Evolutionary conservation across 2,329 filamentous ascomycete species (phyloP).

Genomic region (Coniochaeta sp.): DNA sequence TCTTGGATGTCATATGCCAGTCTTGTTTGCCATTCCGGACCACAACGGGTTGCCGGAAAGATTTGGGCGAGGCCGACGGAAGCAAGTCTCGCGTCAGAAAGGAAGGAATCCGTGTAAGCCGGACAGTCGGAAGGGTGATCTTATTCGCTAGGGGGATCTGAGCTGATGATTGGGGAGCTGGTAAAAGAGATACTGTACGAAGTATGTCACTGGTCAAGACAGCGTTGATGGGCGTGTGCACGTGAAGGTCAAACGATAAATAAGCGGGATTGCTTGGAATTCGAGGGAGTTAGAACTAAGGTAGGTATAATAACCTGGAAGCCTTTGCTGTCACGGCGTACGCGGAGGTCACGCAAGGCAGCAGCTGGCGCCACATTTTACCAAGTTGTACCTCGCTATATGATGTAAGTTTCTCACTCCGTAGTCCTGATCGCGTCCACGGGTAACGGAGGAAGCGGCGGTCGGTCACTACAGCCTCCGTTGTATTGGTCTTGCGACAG

Average conservation of each 20-base stretch:
- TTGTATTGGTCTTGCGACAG: too few relatives aligned
- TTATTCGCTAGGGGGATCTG: neutral
- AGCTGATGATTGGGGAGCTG: neutral
- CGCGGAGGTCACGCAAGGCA: too few relatives aligned
- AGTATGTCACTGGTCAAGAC: neutral
- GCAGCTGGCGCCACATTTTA: neutral
- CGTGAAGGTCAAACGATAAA: too few relatives aligned
- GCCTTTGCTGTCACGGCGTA: too few relatives aligned
- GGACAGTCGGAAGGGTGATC: neutral
- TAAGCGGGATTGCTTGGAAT: neutral
- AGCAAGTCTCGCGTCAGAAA: neutral
- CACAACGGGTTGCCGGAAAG: neutral
- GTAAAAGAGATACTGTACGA: neutral
- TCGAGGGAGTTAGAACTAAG: neutral
- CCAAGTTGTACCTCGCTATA: neutral
- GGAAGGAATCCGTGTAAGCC: constrained; percentile 1
- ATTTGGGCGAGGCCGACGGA: neutral
- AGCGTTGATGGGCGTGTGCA: too few relatives aligned
- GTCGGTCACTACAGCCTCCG: too few relatives aligned
- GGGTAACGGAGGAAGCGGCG: too few relatives aligned
- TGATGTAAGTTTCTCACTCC: neutral
- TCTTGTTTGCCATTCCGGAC: neutral
- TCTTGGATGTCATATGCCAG: neutral
- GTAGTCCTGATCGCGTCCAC: too few relatives aligned
- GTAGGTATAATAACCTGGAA: too few relatives aligned